These are phyloP conservation scores for Monosiga brevicollis DNA, from an alignment of 78 protist genomes.

Conservation along the genomic window DNA sequence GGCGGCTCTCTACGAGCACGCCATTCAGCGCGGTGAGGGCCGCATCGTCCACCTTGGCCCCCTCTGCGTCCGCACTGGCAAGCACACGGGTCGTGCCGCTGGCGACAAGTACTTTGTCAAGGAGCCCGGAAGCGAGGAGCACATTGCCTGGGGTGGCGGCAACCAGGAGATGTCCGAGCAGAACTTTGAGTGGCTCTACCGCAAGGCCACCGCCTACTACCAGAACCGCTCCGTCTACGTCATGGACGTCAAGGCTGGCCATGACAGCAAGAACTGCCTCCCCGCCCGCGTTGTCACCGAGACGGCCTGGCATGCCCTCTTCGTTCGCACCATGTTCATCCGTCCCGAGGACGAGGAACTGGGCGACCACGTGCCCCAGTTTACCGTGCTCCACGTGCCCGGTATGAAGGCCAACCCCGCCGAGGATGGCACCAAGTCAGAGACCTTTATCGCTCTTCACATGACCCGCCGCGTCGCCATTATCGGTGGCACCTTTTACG, in stretches of 20 bases:
- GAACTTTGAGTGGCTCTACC: background rate
- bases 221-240: conserved; percentile 47
- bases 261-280: conserved; percentile 66
- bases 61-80: conserved; percentile 14
- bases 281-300: conserved; percentile 74
- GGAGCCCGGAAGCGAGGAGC: conserved; percentile 29
- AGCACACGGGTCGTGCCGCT: conserved; percentile 76
- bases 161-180: conserved; percentile 58
- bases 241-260: conserved; percentile 80
- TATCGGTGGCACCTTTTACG: conserved; percentile 86
- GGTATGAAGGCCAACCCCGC: background rate
- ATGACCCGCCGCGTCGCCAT: conserved; percentile 52
- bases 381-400: background rate
- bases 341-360: conserved; percentile 68
- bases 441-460: background rate
- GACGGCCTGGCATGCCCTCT: conserved; percentile 84
- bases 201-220: background rate
- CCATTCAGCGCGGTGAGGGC: conserved; percentile 50
- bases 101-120: conserved; percentile 73
- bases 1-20: conserved; percentile 65
- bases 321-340: conserved; percentile 87
- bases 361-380: background rate
- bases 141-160: conserved; percentile 84
- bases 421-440: background rate
- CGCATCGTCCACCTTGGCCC: background rate